Base-by-base conservation (phyloP, 2,329 filamentous ascomycete species). In the Fusarium foetens region DNA sequence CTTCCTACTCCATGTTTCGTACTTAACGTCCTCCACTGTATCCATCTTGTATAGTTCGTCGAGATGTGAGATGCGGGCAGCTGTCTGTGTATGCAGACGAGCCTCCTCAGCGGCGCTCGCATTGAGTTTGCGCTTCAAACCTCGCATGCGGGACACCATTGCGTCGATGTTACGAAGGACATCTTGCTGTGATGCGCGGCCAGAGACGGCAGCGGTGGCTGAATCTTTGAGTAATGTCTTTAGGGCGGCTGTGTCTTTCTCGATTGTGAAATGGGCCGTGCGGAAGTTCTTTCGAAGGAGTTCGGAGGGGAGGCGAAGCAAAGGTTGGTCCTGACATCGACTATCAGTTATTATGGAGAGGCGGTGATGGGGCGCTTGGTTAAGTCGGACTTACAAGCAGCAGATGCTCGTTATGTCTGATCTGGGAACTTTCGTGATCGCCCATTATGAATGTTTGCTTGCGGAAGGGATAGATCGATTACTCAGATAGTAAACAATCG, bases 271-370 rank as follows among this genome's bases (percentile, higher is more conserved):
- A 80, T 94, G 93, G 46, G 93, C 93, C 7, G 92, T 90, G 77
- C 97, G 96, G 84, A 98, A 97, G 84, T 97, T 98, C 81, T 96
- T 95, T 62, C 94, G 92, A 27, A 97, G 91, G 63, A 98, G 92
- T 80, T 98, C 96, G 82, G 95, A 92, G 23, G 96, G 96, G 27
- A 98, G 90, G 38, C 95, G 94, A 74, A 99, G 90, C 73, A 98
- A 92, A 8, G 95, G 93, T 88, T 98, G 95, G 79, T 99, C 96
- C 94, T 77, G 46, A n/a, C 46, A 36, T 38, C 95, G 73, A 27
- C 16, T 57, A 36, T 74, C 31, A 74, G 55, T 23, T 33, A 31
- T 43, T 38, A 48, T 17, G 33, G 58, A 49, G 52, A 55, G 38
- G 51, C 58, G 38, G 38, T 63, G 64, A 63, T 61, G 46, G 19